Evolutionary conservation across 768 basidiomycete genomes (phyloP), one percentile per base, ranked within the genome.

Genomic region (Rhizopogon roseolus): DNA sequence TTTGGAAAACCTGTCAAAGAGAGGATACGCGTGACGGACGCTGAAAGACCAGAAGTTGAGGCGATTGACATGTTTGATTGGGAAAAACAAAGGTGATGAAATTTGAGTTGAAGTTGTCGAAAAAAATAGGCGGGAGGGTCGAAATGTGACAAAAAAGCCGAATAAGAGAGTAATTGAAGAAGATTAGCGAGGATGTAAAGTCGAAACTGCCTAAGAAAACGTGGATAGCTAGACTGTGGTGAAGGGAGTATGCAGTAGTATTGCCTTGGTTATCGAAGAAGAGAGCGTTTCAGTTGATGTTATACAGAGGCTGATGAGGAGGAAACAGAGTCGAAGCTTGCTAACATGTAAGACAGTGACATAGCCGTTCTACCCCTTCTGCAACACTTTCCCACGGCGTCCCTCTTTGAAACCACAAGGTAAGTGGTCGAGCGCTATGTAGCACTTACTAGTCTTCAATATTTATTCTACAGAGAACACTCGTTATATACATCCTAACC

Each of bases 11-110:
- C 90, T n/a, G 85, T 84, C 54, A 99, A 76, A 64, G 80, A 86
- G 63, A 99, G 86, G 66, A 99, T 96, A 59, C 95, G 88, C 48
- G 97, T 99, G 62, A 97, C 93, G 42, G 92, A 93, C 54, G 95
- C 95, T 56, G 95, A 94, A 61, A 95, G 81, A 60, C 86, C 84
- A 56, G 90, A 81, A 61, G 90, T 82, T 28, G 86, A 81, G 56
- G 86, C 71, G 5, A 57, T 45, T 60, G 88, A 77, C 87, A 89
- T 90, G 65, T 62, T 52, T 60, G 56, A 28, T 13, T 9, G 44
- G 52, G 52, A 40, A 55, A 50, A 54, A 22, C 40, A 40, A 49
- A 16, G 43, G 39, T 27, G 50, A 49, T 38, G 37, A 19, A n/a
- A 40, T 28, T 28, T 48, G 27, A 43, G 3, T 22, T 52, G 40